Evolutionary conservation across 2,329 filamentous ascomycete genomes (phyloP).

Genomic region (Bipolaris zeicola): DNA sequence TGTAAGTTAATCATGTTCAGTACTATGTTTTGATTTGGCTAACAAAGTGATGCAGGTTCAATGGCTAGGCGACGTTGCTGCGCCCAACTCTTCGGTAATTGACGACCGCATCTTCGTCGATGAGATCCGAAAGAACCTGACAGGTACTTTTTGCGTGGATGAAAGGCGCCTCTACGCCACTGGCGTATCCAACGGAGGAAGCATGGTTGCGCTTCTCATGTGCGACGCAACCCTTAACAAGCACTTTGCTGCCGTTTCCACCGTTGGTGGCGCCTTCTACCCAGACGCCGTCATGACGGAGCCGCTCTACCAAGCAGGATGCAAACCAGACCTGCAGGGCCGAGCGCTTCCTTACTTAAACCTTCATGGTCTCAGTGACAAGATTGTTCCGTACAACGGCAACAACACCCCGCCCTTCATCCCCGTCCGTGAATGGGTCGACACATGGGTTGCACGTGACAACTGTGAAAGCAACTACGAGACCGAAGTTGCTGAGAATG

Average conservation of each 20-base stretch:
- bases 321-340: slow-evolving; percentile 10
- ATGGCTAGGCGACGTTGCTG: slow-evolving; percentile 52
- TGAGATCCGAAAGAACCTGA: slow-evolving; percentile 49
- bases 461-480: slow-evolving; percentile 8
- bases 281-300: slow-evolving; percentile 20
- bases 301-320: slow-evolving; percentile 23
- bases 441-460: slow-evolving; percentile 15
- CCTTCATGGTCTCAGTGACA: slow-evolving; percentile 29
- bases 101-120: slow-evolving; percentile 54
- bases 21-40: not conserved
- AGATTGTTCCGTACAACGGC: slow-evolving; percentile 32
- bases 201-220: slow-evolving; percentile 54
- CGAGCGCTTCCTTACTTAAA: slow-evolving; percentile 23
- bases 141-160: slow-evolving; percentile 53
- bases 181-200: slow-evolving; percentile 62
- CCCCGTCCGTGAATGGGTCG: slow-evolving; percentile 22
- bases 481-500: slow-evolving; percentile 12
- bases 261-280: slow-evolving; percentile 54
- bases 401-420: slow-evolving; percentile 21
- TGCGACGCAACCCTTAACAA: slow-evolving; percentile 50
- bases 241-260: slow-evolving; percentile 56
- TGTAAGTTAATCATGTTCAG: slow-evolving; percentile 13
- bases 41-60: slow-evolving; percentile 8
- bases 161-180: slow-evolving; percentile 51
- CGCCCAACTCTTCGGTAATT: slow-evolving; percentile 36